Evolutionary conservation across 2,329 filamentous ascomycete genomes (phyloP).

Genomic region (Lecanicillium sp.): DNA sequence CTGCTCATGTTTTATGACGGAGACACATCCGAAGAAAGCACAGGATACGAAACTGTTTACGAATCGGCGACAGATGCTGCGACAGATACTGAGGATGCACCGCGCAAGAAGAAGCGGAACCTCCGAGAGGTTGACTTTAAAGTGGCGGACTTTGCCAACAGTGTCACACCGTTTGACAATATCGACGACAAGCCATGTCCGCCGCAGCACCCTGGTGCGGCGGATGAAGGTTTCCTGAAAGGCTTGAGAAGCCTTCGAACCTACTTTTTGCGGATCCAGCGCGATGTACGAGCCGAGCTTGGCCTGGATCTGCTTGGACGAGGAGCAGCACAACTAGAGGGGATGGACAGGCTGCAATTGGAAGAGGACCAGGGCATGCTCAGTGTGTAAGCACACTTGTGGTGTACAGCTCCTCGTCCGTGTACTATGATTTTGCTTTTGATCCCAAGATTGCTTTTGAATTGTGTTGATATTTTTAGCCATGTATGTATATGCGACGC

Average conservation of each 20-base stretch:
- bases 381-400: conserved; percentile 18
- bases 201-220: conserved; percentile 68
- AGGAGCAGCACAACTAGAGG: conserved; percentile 14
- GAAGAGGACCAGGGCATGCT: conserved; percentile 25
- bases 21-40: conserved; percentile 46
- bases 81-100: conserved; percentile 50
- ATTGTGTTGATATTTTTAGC: conserved; percentile 9
- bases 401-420: not conserved
- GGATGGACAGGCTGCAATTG: conserved; percentile 17
- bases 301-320: conserved; percentile 32
- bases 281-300: conserved; percentile 56
- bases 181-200: conserved; percentile 61
- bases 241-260: conserved; percentile 70
- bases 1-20: conserved; percentile 94
- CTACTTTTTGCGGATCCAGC: conserved; percentile 84
- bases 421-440: not conserved
- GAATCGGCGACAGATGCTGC: conserved; percentile 52
- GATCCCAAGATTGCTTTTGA: conserved; percentile 7
- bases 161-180: conserved; percentile 78
- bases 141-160: conserved; percentile 98
- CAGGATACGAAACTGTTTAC: conserved; percentile 41
- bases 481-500: conserved; percentile 4
- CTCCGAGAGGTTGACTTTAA: conserved; percentile 76
- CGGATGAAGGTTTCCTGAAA: conserved; percentile 84
- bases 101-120: conserved; percentile 38